Evolutionary conservation across 257 asterid genomes (phyloP), one percentile per base, ranked within the genome.

Genomic region (Anisodus acutangulus): DNA sequence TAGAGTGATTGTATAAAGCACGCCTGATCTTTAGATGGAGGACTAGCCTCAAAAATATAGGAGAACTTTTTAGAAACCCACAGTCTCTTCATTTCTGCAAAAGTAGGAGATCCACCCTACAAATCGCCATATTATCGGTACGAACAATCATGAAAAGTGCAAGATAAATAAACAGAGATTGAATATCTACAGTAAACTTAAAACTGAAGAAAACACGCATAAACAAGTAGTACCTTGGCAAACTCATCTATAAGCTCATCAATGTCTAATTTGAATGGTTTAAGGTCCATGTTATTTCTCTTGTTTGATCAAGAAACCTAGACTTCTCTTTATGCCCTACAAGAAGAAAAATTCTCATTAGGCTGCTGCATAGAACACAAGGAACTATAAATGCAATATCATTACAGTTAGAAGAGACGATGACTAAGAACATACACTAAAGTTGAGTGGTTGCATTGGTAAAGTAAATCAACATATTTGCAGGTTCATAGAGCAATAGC

Each of bases 1-100:
- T 91, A 96, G 43, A 96, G 83, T 41, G 99, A 92, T 91, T 93
- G 98, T 97, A 94, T 89, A 87, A 96, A 96, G 92, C 90, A 88
- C 82, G 94, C 94, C 84, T 89, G 97, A 88, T 93, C 93, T 78
- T 91, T 88, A 37, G 98, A 89, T 74, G 98, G 98, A 81, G 98
- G 98, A 81, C 92, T 88, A 19, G 97, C 97, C 92, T 96, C 97
- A 19, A 92, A 96, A 19, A 96, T 90, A 86, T 83, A 93, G 60
- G 98, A 90, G 88, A 96, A 93, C 88, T 90, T 94, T 87, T 87
- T 94, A 4, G 90, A 91, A 83, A 89, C 90, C 98, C 98, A 96
- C 9, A 91, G 86, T 80, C 87, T 91, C 90, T 93, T 94, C 94
- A 96, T 86, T 83, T 94, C 98, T 26, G 90, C 88, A 8, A 96